Conservation (phyloP, 192 early-diverging fungal genomes). For the Gamsiella multidivaricata region DNA sequence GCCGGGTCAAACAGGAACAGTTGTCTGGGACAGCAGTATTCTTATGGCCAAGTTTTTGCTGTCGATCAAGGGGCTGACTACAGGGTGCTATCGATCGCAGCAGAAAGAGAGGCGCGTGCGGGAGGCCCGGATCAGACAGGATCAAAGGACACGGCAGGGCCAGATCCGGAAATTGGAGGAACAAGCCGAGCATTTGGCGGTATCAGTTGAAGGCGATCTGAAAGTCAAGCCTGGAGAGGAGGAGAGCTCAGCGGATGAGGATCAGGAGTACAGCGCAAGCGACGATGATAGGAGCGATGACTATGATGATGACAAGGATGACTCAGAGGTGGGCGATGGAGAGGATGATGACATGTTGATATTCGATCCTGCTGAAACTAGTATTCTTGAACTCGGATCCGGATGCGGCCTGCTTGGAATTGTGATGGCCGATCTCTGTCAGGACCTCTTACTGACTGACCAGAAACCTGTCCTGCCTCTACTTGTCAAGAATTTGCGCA, state of each 20-base stretch:
- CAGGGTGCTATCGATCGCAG: constrained; percentile 14
- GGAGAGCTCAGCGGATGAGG: background rate
- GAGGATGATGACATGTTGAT: constrained; percentile 3
- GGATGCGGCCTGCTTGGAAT: constrained; percentile 61
- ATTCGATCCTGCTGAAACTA: constrained; percentile 39
- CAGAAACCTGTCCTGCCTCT: constrained; percentile 55
- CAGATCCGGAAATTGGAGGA: constrained; percentile 32
- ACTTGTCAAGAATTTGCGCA: constrained; percentile 56
- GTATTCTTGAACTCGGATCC: constrained; percentile 53
- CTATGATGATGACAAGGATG: background rate
- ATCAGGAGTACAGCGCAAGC: background rate
- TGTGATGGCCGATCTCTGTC: constrained; percentile 52
- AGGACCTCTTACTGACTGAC: constrained; percentile 54
- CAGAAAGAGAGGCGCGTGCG: background rate
- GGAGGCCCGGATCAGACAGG: background rate
- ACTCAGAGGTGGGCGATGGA: background rate
- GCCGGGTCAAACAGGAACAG: constrained; percentile 57
- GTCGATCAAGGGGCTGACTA: constrained; percentile 19
- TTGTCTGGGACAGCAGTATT: constrained; percentile 59
- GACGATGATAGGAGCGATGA: background rate
- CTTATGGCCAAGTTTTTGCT: constrained; percentile 56
- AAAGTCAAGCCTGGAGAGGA: background rate
- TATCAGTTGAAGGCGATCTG: constrained; percentile 19
- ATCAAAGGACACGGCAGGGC: constrained; percentile 1
- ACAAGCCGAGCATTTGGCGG: constrained; percentile 24